Evolutionary conservation across 176 grass and related monocot species (phyloP), one percentile per base, ranked within the genome.

Genomic region (Luzula sylvatica): DNA sequence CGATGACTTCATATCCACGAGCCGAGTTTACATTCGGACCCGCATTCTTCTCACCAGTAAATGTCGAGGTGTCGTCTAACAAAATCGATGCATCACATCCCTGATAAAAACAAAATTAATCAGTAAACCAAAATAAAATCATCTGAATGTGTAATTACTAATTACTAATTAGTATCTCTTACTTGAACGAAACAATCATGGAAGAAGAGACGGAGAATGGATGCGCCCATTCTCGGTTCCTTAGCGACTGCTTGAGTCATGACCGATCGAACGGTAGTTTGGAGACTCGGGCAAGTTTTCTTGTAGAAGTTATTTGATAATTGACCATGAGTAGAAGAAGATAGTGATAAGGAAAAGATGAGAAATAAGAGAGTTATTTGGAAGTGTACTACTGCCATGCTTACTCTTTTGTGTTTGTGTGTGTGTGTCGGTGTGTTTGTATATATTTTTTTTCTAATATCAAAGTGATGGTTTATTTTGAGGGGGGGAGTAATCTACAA

Each of bases 151-250:
- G 16, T 26, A n/a, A n/a, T n/a, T n/a, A n/a, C n/a, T n/a, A n/a
- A n/a, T n/a, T n/a, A n/a, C n/a, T n/a, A 3, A 2, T 12, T 55
- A n/a, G 1, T 1, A 9, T 15, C 32, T 24, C 58, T 55, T 52
- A 78, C 75, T 52, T 81, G 79, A 21, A 73, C 72, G 41, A 87
- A 87, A 68, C 83, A 87, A 54, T 81, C 83, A 26, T 87, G 77
- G 77, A 87, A 87, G 67, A 77, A 81, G 35, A 87, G 57, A 26
- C 77, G 72, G 54, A 87, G 63, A 13, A 87, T 58, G 23, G 68
- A 81, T 0, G 76, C 76, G 1, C 56, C 80, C 59, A 67, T 63
- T 23, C 56, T 55, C 0, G 72, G 73, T 20, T 93, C 81, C 8
- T 56, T 38, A 0, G 65, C 11, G 5, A 82, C 53, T 0, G 66